Base-by-base conservation (phyloP, 305 asterid genomes). In the Fraxinus albicans region DNA sequence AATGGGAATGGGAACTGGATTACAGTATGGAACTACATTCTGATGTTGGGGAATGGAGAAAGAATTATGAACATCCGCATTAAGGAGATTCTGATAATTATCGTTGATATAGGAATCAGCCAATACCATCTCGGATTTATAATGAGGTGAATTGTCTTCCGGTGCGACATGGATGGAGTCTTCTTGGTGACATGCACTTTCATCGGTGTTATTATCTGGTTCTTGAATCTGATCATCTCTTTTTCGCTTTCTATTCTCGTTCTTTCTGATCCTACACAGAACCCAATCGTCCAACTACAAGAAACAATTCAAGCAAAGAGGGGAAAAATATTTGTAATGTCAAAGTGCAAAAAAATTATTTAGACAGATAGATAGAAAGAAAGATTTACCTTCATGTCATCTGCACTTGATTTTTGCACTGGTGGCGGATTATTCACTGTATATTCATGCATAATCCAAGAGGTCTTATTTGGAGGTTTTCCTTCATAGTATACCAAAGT, bases 391-490 rank as follows among this genome's bases (percentile, higher is more conserved):
- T 17, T 53, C 73, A 55, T 50, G 35, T 17, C 65, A 8, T 19
- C 10, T 60, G 29, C 27, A 8, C 31, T 60, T 1, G 12, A 8
- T 60, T 19, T 8, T n/a, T 60, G 0, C 13, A 21, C 25, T 3
- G 70, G 31, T 8, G 27, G 70, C 29, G 70, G 29, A 60, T 60
- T 60, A 13, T 25, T 70, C 35, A 65, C 73, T 21, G n/a, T 85
- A 44, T 58, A 85, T 34, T 82, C 87, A 4, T 85, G 85, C 87
- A 85, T 85, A 0, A 78, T 74, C 87, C 87, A 85, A 10, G 42
- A 36, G 31, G 85, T 86, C 4, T 76, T 85, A 9, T 2, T 10
- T 3, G 72, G 74, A n/a, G 75, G 80, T 31, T 31, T 76, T 29
- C 88, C 88, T 25, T 17, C 2, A 21, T 82, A 70, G 77, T 12